Percentiles rank a stretch among this genome's conserved stretches.
Conservation (phyloP, 2,329 filamentous ascomycete species). For the Tolypocladium capitatum region DNA sequence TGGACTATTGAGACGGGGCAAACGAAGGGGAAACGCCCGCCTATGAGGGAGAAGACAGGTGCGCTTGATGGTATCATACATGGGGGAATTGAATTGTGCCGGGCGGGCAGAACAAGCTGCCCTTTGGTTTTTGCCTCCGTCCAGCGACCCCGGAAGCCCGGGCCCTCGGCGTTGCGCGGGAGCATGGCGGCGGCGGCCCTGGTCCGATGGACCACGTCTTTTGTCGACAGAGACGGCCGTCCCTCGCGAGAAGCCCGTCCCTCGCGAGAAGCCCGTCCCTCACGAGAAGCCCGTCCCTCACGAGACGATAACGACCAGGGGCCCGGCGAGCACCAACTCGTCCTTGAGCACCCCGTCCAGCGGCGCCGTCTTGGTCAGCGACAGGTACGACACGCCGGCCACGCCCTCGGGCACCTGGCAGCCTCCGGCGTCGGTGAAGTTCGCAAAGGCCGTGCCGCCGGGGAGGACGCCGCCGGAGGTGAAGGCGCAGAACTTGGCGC, state of each 20-base stretch:
- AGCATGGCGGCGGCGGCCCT: no score
- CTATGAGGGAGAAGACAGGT: not conserved
- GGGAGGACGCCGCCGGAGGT: constrained; percentile 44
- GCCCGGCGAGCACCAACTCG: constrained; percentile 52
- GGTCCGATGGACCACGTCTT: not conserved
- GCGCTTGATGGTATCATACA: not conserved
- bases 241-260: no score
- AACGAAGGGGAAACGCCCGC: no score
- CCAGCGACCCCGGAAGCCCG: no score
- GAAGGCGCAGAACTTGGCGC: constrained; percentile 51
- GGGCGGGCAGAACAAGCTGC: no score
- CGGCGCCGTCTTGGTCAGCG: constrained; percentile 43
- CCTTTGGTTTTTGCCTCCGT: no score
- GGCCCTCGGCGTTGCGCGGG: not conserved
- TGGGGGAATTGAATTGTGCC: no score
- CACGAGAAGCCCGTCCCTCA: not conserved
- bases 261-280: no score
- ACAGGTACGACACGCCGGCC: constrained; percentile 53
- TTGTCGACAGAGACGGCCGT: no score
- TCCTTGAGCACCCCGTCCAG: constrained; percentile 40
- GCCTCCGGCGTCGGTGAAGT: constrained; percentile 35
- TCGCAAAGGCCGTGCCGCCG: constrained; percentile 46
- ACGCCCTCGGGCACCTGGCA: constrained; percentile 51
- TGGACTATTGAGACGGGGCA: no score
- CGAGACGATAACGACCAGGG: constrained; percentile 39